Conservation (phyloP, 805 yeast species). For the Vanderwaltozyma verrucispora region DNA sequence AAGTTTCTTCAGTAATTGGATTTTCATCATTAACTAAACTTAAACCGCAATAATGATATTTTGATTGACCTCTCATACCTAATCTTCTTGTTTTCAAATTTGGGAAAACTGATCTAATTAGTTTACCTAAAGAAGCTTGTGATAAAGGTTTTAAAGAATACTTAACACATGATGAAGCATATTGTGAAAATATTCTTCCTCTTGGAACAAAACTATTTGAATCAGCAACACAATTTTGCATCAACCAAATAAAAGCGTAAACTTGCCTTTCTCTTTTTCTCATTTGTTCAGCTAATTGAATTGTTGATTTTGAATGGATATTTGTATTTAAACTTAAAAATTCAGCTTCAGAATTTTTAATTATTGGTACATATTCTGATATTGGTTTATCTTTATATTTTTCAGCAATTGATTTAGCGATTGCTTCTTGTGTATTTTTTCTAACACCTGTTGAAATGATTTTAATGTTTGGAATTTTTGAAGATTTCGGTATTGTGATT, state of each 20-base stretch:
- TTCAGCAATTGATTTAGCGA: slow-evolving; percentile 25
- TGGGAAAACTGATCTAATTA: slow-evolving; percentile 57
- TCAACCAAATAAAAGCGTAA: slow-evolving; percentile 74
- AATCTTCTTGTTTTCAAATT: slow-evolving; percentile 61
- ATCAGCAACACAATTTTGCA: slow-evolving; percentile 47
- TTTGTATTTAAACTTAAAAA: slow-evolving; percentile 24
- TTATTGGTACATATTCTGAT: slow-evolving; percentile 34
- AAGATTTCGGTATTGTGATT: background rate
- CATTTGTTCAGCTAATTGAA: slow-evolving; percentile 26
- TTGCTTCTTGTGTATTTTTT: slow-evolving; percentile 21
- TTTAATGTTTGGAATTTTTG: background rate
- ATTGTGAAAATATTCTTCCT: slow-evolving; percentile 56
- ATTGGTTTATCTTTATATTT: slow-evolving; percentile 30
- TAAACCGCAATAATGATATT: slow-evolving; percentile 80
- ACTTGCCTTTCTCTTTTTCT: slow-evolving; percentile 60
- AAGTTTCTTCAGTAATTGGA: background rate
- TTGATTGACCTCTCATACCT: slow-evolving; percentile 74
- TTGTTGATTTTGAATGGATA: slow-evolving; percentile 20
- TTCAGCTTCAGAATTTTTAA: slow-evolving; percentile 34
- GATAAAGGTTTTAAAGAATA: slow-evolving; percentile 48
- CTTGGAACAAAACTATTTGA: slow-evolving; percentile 50
- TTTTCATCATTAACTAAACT: slow-evolving; percentile 25
- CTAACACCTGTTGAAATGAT: background rate
- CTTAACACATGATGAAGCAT: slow-evolving; percentile 47
- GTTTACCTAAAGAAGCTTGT: slow-evolving; percentile 72